These are phyloP conservation scores for Luzula sylvatica DNA, from an alignment of 176 grass and related monocot species.

Conservation along the genomic window DNA sequence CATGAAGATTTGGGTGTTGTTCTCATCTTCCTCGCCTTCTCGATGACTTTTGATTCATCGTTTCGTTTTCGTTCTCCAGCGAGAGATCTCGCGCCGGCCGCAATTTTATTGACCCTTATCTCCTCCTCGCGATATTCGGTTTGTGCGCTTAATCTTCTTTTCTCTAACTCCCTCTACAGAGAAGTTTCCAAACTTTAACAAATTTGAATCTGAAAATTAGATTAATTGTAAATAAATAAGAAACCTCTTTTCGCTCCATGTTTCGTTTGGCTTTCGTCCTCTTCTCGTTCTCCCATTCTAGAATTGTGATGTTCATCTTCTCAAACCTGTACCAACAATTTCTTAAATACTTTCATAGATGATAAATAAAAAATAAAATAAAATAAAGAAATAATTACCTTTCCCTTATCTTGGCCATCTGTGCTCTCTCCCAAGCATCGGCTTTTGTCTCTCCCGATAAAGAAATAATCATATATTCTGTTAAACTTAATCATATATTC, in stretches of 20 bases:
- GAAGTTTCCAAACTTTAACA: neutral
- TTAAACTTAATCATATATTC: too few species aligned
- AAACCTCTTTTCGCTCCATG: constrained; percentile 63
- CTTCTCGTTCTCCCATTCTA: constrained; percentile 70
- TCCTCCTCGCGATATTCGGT: constrained; percentile 39
- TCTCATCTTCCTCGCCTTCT: constrained; percentile 55
- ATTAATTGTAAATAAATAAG: constrained; percentile 13
- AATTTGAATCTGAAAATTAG: neutral
- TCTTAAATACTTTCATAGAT: neutral
- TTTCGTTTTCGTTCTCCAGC: constrained; percentile 48
- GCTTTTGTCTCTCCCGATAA: constrained; percentile 24
- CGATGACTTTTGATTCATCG: constrained; percentile 42
- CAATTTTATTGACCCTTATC: constrained; percentile 53
- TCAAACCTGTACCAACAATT: constrained; percentile 38
- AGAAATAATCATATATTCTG: too few species aligned
- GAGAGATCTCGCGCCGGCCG: constrained; percentile 31
- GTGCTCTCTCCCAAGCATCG: constrained; percentile 61
- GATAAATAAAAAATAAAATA: neutral
- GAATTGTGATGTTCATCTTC: constrained; percentile 49
- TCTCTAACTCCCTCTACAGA: constrained; percentile 47
- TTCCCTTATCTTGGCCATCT: constrained; percentile 37
- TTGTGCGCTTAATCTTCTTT: constrained; percentile 27
- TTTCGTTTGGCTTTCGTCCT: constrained; percentile 52
- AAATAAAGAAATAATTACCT: constrained; percentile 29
- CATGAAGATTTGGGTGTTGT: constrained; percentile 22